Percentiles rank a stretch among this genome's conserved stretches.
Evolutionary conservation across 768 basidiomycete genomes (phyloP).

Genomic region (Lyophyllum decastes): DNA sequence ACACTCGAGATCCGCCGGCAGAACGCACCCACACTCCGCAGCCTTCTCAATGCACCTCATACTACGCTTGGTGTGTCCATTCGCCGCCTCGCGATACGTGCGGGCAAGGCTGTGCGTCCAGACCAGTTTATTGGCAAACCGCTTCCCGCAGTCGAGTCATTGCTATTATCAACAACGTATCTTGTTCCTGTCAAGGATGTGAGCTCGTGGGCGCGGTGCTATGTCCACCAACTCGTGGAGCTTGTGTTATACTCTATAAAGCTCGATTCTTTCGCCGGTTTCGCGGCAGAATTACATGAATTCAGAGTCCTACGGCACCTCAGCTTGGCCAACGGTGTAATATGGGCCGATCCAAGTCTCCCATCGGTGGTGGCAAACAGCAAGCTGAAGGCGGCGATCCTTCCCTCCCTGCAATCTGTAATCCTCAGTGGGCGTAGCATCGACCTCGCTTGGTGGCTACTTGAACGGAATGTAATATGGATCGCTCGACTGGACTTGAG

Average conservation of each 20-base stretch:
- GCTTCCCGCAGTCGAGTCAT: neutral
- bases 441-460: conserved; percentile 6
- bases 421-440: neutral
- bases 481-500: conserved; percentile 5
- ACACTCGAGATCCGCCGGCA: conserved; percentile 2
- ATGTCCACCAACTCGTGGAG: conserved; percentile 4
- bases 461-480: neutral
- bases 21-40: neutral
- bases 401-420: conserved; percentile 7
- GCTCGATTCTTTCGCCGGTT: neutral
- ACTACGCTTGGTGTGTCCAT: neutral
- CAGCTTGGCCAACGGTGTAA: conserved; percentile 1
- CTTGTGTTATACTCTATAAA: conserved; percentile 5
- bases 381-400: neutral
- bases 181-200: neutral
- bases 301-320: conserved; percentile 11
- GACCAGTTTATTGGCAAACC: neutral
- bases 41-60: conserved; percentile 3
- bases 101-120: neutral
- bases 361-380: neutral
- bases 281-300: neutral
- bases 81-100: conserved; percentile 1
- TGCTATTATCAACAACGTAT: conserved; percentile 1
- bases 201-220: conserved; percentile 1
- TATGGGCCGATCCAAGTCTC: neutral